phyloP scores from a whole-genome alignment of 352 stramenopile species.

The Elongisporangium anandrum region DNA sequence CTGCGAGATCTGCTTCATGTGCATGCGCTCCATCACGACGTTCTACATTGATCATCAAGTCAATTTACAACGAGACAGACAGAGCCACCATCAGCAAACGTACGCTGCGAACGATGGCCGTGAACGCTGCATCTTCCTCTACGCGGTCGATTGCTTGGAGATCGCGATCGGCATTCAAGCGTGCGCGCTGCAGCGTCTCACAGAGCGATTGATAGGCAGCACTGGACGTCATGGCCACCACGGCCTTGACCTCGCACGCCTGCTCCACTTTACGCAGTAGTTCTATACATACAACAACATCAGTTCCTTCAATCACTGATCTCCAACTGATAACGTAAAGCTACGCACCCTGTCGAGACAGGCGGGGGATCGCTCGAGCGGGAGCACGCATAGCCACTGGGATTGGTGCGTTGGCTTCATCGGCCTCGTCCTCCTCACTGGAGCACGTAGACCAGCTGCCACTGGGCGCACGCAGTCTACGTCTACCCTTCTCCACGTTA shows the following conservation, averaged over 20 bases:
- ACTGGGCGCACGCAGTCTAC: conserved; percentile 48
- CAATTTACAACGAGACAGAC: no score
- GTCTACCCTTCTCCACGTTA: neutral
- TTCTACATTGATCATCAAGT: conserved; percentile 7
- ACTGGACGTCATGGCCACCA: conserved; percentile 45
- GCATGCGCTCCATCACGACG: conserved; percentile 29
- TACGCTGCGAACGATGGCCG: conserved; percentile 25
- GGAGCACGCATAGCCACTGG: neutral
- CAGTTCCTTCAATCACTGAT: neutral
- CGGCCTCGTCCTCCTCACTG: conserved; percentile 26
- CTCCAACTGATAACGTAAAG: neutral
- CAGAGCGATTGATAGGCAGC: conserved; percentile 56
- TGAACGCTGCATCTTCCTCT: conserved; percentile 8
- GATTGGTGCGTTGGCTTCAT: neutral
- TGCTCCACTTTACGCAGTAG: conserved; percentile 58
- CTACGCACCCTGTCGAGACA: conserved; percentile 29
- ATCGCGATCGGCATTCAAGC: conserved; percentile 43
- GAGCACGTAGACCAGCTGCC: conserved; percentile 35
- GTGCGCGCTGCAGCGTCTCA: conserved; percentile 49
- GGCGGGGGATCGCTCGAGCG: conserved; percentile 10
- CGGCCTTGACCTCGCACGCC: conserved; percentile 56
- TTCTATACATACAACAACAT: conserved; percentile 24
- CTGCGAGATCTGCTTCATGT: conserved; percentile 30
- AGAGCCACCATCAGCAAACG: no score
- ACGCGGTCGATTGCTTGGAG: conserved; percentile 19